Conservation (phyloP, 73 alveolate species). For the Tetrahymena borealis region DNA sequence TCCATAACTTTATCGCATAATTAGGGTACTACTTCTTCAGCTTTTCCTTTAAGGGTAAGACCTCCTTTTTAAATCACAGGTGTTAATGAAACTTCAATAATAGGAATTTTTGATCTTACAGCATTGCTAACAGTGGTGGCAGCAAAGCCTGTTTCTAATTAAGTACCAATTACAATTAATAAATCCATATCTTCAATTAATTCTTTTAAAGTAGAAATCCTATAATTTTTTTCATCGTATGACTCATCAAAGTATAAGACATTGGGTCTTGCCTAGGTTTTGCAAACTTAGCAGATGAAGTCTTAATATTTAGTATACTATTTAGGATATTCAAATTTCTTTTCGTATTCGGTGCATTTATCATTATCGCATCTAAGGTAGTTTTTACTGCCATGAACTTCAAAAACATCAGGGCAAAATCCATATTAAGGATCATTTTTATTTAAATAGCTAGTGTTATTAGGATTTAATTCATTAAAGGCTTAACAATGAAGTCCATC, state of each 20-base stretch:
- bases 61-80: not conserved
- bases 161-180: not conserved
- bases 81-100: not conserved
- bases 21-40: not conserved
- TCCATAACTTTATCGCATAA: not conserved
- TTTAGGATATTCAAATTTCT: not conserved
- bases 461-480: not conserved
- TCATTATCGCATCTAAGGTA: not conserved
- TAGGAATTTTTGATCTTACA: not conserved
- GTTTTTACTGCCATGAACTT: not conserved
- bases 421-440: not conserved
- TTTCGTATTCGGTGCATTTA: not conserved
- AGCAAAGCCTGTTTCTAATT: not conserved
- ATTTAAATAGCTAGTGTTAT: not conserved
- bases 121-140: not conserved
- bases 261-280: not conserved
- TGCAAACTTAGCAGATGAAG: not conserved
- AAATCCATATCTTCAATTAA: not conserved
- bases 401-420: not conserved
- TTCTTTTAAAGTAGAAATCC: not conserved
- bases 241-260: not conserved
- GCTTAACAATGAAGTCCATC: not conserved
- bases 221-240: not conserved
- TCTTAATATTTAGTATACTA: not conserved
- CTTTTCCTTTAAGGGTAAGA: not conserved